phyloP scores from a whole-genome alignment of 208 protist genomes.

The Herpetomonas samuelpessoai region DNA sequence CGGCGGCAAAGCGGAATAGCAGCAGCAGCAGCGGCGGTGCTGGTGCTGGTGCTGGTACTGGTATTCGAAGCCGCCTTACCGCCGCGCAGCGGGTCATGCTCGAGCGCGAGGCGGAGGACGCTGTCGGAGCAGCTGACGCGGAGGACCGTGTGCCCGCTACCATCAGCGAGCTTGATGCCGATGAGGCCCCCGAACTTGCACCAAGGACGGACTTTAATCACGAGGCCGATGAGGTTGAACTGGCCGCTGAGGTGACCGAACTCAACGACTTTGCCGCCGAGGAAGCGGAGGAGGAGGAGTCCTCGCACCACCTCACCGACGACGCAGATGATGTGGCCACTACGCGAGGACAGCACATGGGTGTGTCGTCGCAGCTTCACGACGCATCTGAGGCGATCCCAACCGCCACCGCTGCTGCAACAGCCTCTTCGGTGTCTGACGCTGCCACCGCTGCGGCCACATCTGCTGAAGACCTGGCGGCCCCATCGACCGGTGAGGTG shows the following conservation, averaged over 20 bases:
- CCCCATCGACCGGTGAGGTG: background rate
- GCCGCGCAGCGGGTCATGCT: too few species aligned
- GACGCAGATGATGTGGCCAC: background rate
- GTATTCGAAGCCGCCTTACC: too few species aligned
- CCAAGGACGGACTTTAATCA: background rate
- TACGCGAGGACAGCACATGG: background rate
- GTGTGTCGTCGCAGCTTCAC: background rate
- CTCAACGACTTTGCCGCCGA: conserved; percentile 3
- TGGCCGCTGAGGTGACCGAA: conserved; percentile 35
- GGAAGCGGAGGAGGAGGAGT: conserved; percentile 15
- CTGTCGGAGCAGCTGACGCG: too few species aligned
- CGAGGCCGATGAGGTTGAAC: conserved; percentile 50
- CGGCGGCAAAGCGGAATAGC: too few species aligned
- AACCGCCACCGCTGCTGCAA: background rate
- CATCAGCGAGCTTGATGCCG: too few species aligned
- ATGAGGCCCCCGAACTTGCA: background rate
- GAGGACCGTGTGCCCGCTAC: background rate
- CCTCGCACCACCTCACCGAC: background rate
- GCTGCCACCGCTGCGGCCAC: background rate
- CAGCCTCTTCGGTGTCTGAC: background rate
- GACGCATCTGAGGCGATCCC: conserved; percentile 2
- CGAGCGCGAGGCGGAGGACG: too few species aligned
- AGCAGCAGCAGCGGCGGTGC: too few species aligned
- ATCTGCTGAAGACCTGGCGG: background rate
- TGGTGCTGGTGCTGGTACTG: too few species aligned